Evolutionary conservation across 306 rosid species (phyloP).

Genomic region (Ochetophila trinervis): DNA sequence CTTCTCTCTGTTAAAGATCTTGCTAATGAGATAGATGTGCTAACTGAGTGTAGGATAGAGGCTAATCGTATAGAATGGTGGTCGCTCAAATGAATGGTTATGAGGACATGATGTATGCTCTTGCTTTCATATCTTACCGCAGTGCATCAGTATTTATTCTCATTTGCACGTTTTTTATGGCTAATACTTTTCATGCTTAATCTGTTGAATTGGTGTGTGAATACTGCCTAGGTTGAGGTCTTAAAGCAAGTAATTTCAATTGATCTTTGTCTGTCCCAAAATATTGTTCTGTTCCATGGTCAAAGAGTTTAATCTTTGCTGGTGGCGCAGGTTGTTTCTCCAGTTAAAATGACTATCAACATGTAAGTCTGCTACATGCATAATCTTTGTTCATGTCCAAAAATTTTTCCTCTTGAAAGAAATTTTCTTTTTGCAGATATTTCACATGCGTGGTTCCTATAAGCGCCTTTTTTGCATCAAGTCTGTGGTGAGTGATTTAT

Average conservation of each 20-base stretch:
- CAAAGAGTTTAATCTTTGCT: conserved; percentile 14
- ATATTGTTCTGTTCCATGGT: not conserved
- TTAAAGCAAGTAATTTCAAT: not conserved
- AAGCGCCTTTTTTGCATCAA: conserved; percentile 32
- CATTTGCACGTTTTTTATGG: not conserved
- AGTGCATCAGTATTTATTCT: not conserved
- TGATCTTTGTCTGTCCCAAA: not conserved
- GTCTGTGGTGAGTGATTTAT: conserved; percentile 19
- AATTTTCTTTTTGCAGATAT: conserved; percentile 21
- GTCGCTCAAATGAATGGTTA: not conserved
- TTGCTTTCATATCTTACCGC: not conserved
- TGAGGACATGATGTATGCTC: not conserved
- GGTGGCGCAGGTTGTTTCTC: conserved; percentile 28
- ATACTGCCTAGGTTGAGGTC: too few relatives aligned
- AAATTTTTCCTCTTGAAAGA: not conserved
- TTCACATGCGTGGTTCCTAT: conserved; percentile 29
- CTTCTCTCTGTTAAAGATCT: not conserved
- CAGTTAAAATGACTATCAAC: conserved; percentile 31
- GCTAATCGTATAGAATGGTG: not conserved
- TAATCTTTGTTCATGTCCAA: not conserved
- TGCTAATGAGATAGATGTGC: not conserved
- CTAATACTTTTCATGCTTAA: not conserved
- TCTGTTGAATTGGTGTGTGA: not conserved
- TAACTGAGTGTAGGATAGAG: not conserved
- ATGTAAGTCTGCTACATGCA: conserved; percentile 17